These are phyloP conservation scores for Boletus insuetus DNA, from an alignment of 768 basidiomycete genomes.

Conservation along the genomic window DNA sequence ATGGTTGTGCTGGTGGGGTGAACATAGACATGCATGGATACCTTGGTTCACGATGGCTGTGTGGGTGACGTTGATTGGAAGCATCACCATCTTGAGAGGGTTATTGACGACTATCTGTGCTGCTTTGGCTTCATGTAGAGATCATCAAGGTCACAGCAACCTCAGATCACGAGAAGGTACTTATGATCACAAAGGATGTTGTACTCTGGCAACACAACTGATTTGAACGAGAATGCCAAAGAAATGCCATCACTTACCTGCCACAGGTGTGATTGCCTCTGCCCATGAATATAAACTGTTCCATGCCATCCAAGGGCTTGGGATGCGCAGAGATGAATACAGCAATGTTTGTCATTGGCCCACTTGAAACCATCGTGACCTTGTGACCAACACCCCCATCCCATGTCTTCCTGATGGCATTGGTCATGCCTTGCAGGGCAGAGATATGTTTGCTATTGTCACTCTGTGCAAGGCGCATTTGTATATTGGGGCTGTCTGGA, in stretches of 20 bases:
- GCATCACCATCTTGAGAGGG: constrained; percentile 69
- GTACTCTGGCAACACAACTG: constrained; percentile 50
- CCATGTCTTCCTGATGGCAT: constrained; percentile 53
- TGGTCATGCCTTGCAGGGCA: constrained; percentile 71
- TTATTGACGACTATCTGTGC: constrained; percentile 76
- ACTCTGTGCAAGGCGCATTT: constrained; percentile 45
- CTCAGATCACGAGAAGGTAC: constrained; percentile 24
- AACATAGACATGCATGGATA: constrained; percentile 54
- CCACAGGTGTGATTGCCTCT: constrained; percentile 82
- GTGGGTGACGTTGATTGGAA: constrained; percentile 88
- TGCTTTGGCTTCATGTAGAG: constrained; percentile 58
- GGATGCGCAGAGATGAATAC: constrained; percentile 62
- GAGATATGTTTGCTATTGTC: constrained; percentile 41
- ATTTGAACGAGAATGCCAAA: not conserved
- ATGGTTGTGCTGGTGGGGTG: constrained; percentile 33
- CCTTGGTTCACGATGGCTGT: constrained; percentile 67
- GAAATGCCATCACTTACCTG: constrained; percentile 40
- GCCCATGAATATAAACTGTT: constrained; percentile 73
- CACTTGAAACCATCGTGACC: constrained; percentile 70
- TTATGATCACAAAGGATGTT: constrained; percentile 81
- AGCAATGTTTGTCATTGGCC: constrained; percentile 84
- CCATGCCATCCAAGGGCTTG: constrained; percentile 46
- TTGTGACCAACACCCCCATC: constrained; percentile 55
- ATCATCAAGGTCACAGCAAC: not conserved
- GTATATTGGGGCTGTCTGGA: constrained; percentile 46